These are phyloP conservation scores for Dendrostoma leiphaemia DNA, from an alignment of 2,329 filamentous ascomycete genomes.

Conservation along the genomic window DNA sequence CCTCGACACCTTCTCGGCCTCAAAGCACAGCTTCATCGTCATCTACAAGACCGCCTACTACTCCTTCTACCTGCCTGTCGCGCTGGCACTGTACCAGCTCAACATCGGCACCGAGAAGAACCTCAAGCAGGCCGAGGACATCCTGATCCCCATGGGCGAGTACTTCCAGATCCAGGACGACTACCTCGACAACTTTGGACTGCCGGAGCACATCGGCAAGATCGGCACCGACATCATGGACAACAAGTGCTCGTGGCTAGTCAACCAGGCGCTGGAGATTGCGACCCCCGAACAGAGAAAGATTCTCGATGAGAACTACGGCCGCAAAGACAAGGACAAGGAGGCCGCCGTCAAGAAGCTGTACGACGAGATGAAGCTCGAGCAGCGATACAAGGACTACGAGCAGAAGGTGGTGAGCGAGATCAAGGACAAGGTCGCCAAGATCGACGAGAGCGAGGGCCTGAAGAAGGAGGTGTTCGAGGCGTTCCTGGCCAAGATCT, in stretches of 20 bases:
- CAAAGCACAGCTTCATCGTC: conserved; percentile 98
- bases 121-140: conserved; percentile 83
- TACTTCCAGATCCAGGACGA: conserved; percentile 99
- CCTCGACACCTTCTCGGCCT: conserved; percentile 90
- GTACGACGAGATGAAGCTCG: conserved; percentile 80
- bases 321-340: conserved; percentile 79
- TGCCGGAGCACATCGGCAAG: conserved; percentile 92
- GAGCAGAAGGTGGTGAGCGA: conserved; percentile 85
- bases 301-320: conserved; percentile 89
- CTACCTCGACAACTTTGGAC: conserved; percentile 96
- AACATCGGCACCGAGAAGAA: conserved; percentile 84
- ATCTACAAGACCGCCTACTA: conserved; percentile 99
- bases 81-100: conserved; percentile 81
- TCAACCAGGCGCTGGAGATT: conserved; percentile 87
- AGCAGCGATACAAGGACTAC: conserved; percentile 81
- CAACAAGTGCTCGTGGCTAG: conserved; percentile 99
- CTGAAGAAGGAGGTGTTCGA: conserved; percentile 90
- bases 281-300: conserved; percentile 82
- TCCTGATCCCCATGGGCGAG: conserved; percentile 94
- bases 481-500: conserved; percentile 91
- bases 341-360: conserved; percentile 87
- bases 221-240: conserved; percentile 98
- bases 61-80: conserved; percentile 97
- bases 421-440: conserved; percentile 70
- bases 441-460: conserved; percentile 81